Evolutionary conservation across 345 rosid genomes (phyloP).

Genomic region (Citrus maxima): DNA sequence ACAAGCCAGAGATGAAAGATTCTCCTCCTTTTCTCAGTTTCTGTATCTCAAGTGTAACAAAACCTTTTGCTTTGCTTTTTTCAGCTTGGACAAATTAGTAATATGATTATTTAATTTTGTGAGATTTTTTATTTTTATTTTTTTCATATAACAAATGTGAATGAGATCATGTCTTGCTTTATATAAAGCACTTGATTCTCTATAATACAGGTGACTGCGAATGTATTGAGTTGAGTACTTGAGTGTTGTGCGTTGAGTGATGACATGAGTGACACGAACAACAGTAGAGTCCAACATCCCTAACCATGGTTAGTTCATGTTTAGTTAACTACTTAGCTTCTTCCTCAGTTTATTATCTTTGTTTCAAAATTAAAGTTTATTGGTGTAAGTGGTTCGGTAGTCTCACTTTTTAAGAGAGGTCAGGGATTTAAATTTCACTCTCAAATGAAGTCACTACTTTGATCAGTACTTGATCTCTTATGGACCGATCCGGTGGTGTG

Average conservation of each 20-base stretch:
- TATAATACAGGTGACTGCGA: not conserved
- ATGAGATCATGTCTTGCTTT: constrained; percentile 22
- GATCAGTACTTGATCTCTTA: accelerated
- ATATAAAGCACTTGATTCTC: constrained; percentile 36
- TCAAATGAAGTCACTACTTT: accelerated
- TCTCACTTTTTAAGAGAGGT: accelerated
- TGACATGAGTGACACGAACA: not conserved
- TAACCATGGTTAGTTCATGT: constrained; percentile 22
- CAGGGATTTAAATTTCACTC: accelerated
- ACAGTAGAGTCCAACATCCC: constrained; percentile 13
- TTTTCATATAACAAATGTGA: constrained; percentile 18
- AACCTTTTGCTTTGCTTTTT: constrained; percentile 16
- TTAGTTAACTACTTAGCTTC: not conserved
- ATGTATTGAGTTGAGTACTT: not conserved
- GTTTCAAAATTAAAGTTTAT: no score
- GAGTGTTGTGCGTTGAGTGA: constrained; percentile 12
- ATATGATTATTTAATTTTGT: not conserved
- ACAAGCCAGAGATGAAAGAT: constrained; percentile 11
- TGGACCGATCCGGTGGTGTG: accelerated
- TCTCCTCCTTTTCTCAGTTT: constrained; percentile 13
- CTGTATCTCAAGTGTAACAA: not conserved
- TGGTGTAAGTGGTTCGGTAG: accelerated
- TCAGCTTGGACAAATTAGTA: not conserved
- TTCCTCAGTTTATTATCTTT: no score
- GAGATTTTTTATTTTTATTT: not conserved